A percentile compares a stretch with the other conserved stretches of the same genome.
Evolutionary conservation across 495 filamentous ascomycete genomes (phyloP).

Genomic region (Xylaria nigripes): DNA sequence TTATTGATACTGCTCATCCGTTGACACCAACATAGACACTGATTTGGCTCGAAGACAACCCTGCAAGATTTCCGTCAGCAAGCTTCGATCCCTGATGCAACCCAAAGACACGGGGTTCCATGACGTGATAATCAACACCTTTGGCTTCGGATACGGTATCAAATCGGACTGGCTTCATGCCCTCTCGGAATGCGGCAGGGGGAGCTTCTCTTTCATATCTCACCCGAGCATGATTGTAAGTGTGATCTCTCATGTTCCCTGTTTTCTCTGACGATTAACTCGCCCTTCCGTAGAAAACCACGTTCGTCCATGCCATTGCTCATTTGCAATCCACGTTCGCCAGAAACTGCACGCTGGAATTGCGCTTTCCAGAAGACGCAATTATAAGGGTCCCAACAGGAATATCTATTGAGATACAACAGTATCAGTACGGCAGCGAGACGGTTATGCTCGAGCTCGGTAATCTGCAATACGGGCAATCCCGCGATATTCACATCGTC

Average conservation of each 20-base stretch:
- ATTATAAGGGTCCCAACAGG: constrained; percentile 29
- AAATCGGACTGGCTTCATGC: constrained; percentile 37
- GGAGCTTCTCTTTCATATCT: constrained; percentile 41
- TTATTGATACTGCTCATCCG: neutral
- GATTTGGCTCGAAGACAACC: neutral
- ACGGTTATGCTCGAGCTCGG: constrained; percentile 28
- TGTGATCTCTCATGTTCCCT: neutral
- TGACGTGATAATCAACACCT: constrained; percentile 38
- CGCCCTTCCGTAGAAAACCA: constrained; percentile 28
- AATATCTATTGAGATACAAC: constrained; percentile 14
- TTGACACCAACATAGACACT: neutral
- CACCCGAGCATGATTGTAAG: constrained; percentile 43
- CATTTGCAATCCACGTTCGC: constrained; percentile 41
- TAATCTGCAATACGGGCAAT: constrained; percentile 41
- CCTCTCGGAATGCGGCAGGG: constrained; percentile 34
- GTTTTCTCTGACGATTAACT: neutral
- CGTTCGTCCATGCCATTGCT: constrained; percentile 40
- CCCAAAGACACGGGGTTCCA: constrained; percentile 8
- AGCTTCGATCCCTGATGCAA: constrained; percentile 18
- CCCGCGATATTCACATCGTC: constrained; percentile 36
- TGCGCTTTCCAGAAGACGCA: constrained; percentile 26
- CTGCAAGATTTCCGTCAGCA: constrained; percentile 30
- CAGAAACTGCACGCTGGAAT: constrained; percentile 24
- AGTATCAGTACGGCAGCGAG: constrained; percentile 3
- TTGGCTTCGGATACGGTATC: constrained; percentile 39